These are phyloP conservation scores for Teunomyces stri DNA, from an alignment of 805 yeast species.

Conservation along the genomic window DNA sequence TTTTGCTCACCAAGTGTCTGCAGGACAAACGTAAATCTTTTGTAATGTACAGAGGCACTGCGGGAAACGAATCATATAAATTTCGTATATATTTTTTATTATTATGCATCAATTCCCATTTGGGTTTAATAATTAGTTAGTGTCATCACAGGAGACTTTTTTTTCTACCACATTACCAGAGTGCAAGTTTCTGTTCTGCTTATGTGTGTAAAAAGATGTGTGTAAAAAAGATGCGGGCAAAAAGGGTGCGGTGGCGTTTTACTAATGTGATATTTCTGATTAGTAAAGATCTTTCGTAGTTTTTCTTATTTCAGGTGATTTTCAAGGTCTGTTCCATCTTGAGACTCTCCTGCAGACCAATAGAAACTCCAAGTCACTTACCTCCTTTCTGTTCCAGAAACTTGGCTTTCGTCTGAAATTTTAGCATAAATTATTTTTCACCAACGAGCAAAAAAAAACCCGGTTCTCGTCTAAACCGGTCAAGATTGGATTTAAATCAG, in stretches of 20 bases:
- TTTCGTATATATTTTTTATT: neutral
- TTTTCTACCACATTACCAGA: neutral
- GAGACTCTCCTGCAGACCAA: neutral
- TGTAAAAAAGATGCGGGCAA: neutral
- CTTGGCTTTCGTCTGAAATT: slow-evolving; percentile 4
- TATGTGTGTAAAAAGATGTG: too few species aligned
- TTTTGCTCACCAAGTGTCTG: neutral
- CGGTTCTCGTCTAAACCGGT: neutral
- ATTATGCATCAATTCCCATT: neutral
- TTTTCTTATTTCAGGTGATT: neutral
- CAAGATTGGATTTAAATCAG: neutral
- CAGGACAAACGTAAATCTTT: neutral
- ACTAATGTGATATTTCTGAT: too few species aligned
- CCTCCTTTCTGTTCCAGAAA: neutral
- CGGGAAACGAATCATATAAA: neutral
- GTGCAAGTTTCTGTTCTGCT: neutral
- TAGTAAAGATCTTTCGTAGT: too few species aligned
- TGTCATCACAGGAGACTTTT: neutral
- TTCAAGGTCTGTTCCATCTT: neutral
- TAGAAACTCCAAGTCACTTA: neutral
- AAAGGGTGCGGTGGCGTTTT: neutral
- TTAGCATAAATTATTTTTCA: neutral
- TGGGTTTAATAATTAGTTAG: neutral
- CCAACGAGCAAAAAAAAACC: neutral
- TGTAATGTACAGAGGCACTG: neutral